These are phyloP conservation scores for Cryptococcus sp. DNA, from an alignment of 1,284 basidiomycete genomes.

Conservation along the genomic window DNA sequence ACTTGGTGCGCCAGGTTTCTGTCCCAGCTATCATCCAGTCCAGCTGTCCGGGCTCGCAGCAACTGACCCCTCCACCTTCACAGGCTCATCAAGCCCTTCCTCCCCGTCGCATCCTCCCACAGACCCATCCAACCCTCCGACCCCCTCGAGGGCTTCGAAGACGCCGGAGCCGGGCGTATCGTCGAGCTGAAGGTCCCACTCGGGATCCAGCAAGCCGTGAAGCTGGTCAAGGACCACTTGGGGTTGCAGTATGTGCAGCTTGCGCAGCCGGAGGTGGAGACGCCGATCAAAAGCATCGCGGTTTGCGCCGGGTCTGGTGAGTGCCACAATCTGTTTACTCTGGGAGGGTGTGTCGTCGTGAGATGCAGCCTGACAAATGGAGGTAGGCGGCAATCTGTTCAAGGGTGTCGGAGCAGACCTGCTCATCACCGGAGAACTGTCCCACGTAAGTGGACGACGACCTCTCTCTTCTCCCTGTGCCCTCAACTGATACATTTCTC, in stretches of 20 bases:
- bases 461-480: conserved; percentile 5
- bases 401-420: conserved; percentile 68
- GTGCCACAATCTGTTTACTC: background rate
- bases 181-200: conserved; percentile 55
- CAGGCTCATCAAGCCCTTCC: conserved; percentile 45
- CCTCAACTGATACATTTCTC: conserved; percentile 5
- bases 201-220: conserved; percentile 58
- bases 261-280: conserved; percentile 53
- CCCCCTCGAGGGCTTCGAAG: conserved; percentile 42
- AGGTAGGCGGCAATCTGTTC: conserved; percentile 60
- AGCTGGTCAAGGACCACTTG: conserved; percentile 66
- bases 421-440: conserved; percentile 88
- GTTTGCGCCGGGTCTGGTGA: conserved; percentile 79
- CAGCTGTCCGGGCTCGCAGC: background rate
- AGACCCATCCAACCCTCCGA: conserved; percentile 22
- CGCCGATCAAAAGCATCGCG: conserved; percentile 55
- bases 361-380: background rate
- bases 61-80: background rate
- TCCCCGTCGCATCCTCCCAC: conserved; percentile 18
- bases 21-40: conserved; percentile 13
- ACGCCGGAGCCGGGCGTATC: conserved; percentile 64
- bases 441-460: conserved; percentile 64
- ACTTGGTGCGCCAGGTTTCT: conserved; percentile 56
- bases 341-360: background rate
- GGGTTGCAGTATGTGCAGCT: conserved; percentile 70